Percentiles rank a stretch among this genome's conserved stretches.
Conservation (phyloP, 768 basidiomycete species). For the Crassisporium funariophilum region DNA sequence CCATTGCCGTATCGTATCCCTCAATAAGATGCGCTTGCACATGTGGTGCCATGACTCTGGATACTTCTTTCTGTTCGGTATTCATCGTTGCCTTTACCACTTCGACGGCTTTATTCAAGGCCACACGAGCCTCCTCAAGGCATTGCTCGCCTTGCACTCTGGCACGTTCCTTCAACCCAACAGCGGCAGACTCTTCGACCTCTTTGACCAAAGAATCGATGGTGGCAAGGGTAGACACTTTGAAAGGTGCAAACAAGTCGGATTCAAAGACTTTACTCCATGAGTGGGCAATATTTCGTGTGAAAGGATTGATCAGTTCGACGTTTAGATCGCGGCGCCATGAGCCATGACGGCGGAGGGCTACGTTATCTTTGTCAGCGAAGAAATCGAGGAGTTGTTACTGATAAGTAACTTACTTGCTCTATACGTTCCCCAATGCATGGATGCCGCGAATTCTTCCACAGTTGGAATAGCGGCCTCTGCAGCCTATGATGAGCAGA, state of each 20-base stretch:
- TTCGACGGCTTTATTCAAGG: conserved; percentile 49
- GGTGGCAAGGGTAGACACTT: conserved; percentile 33
- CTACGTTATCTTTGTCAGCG: conserved; percentile 16
- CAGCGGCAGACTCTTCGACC: conserved; percentile 51
- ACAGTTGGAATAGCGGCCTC: conserved; percentile 46
- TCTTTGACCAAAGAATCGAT: conserved; percentile 51
- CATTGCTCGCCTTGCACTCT: conserved; percentile 53
- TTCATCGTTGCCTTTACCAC: conserved; percentile 52
- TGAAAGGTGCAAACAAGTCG: conserved; percentile 54
- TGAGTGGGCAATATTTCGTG: conserved; percentile 55
- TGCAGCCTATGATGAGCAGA: conserved; percentile 34
- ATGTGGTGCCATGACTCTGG: conserved; percentile 57
- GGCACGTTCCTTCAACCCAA: conserved; percentile 54
- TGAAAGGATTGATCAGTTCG: conserved; percentile 59
- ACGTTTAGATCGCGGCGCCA: conserved; percentile 64
- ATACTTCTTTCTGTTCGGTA: conserved; percentile 60
- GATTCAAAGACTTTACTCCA: conserved; percentile 65
- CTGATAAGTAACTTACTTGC: conserved; percentile 43
- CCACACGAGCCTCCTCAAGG: conserved; percentile 51
- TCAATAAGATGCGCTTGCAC: conserved; percentile 51
- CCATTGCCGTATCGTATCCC: conserved; percentile 56
- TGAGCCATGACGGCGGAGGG: conserved; percentile 55
- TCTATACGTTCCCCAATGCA: conserved; percentile 65
- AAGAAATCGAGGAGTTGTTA: not conserved
- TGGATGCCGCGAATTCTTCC: conserved; percentile 51